Conservation (phyloP, 352 stramenopile genomes). For the Plasmopara muralis region DNA sequence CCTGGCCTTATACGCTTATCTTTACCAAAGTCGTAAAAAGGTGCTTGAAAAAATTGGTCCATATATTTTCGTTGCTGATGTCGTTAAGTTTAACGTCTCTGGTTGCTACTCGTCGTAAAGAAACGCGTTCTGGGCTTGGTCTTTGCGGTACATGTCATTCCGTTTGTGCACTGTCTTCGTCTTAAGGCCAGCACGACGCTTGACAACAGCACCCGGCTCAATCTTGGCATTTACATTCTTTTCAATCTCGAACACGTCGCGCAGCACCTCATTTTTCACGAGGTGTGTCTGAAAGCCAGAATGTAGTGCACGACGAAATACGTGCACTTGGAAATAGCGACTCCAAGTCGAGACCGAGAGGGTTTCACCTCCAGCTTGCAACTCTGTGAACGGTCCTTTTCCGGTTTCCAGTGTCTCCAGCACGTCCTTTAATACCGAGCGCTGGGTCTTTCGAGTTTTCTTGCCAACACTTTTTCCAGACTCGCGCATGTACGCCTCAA, state of each 20-base stretch:
- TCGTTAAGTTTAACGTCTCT: neutral
- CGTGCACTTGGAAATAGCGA: slow-evolving; percentile 58
- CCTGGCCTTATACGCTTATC: no score
- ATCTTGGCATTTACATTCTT: slow-evolving; percentile 42
- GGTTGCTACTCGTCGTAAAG: slow-evolving; percentile 45
- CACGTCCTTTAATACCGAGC: slow-evolving; percentile 63
- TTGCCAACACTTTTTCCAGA: slow-evolving; percentile 66
- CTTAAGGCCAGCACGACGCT: slow-evolving; percentile 41
- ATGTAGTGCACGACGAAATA: slow-evolving; percentile 45
- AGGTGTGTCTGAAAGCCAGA: slow-evolving; percentile 58
- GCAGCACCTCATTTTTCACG: slow-evolving; percentile 47
- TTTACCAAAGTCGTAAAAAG: no score
- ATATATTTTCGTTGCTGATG: no score
- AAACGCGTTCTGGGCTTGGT: slow-evolving; percentile 53
- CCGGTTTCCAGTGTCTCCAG: slow-evolving; percentile 52
- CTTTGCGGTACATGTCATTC: slow-evolving; percentile 50
- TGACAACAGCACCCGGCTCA: slow-evolving; percentile 40
- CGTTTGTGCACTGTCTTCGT: slow-evolving; percentile 46
- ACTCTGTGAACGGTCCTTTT: slow-evolving; percentile 44
- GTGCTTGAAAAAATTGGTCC: no score
- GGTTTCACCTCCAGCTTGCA: slow-evolving; percentile 49
- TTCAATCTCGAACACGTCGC: slow-evolving; percentile 54
- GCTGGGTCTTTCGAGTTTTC: slow-evolving; percentile 60
- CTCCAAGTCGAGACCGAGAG: slow-evolving; percentile 51
- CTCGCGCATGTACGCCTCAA: slow-evolving; percentile 54